Evolutionary conservation across 495 filamentous ascomycete genomes (phyloP), one percentile per base, ranked within the genome.

Genomic region (Podospora sp.): DNA sequence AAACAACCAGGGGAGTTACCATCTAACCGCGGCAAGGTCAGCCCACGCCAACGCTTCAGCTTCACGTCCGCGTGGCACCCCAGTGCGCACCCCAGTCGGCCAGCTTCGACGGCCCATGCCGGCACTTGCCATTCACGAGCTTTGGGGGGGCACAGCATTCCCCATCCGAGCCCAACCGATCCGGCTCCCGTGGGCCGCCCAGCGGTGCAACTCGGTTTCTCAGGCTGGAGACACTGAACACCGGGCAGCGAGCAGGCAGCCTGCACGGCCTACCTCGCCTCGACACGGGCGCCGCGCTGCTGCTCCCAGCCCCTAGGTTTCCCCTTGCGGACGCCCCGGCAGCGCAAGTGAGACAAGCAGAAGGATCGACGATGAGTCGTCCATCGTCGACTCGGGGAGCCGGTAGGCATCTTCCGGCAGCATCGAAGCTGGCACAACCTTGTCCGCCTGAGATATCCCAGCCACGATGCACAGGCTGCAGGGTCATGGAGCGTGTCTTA

Each of bases 261-360:
- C 20, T 55, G 52, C 52, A 22, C 52, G 52, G 52, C 52, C 6
- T 22, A 2, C n/a, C n/a, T n/a, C n/a, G n/a, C n/a, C n/a, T n/a
- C n/a, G 50, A n/a, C 22, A 24, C 16, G 52, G 7, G 52, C n/a
- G 52, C 40, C 40, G 40, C 40, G 11, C 11, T 18, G 5, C 12
- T 12, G 40, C 40, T 46, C 16, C 16, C 40, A 46, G 40, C 5
- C 4, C 40, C 16, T 46, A 12, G 5, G 12, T 46, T 46, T 46
- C 40, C 16, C 16, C 40, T 46, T 46, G 40, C 40, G 40, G 52
- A 2, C 52, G 52, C 21, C 20, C 52, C 20, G 52, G n/a, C 25
- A n/a, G 24, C 52, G 22, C 21, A 14, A 55, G 52, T 55, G 52
- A 55, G 52, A 55, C 52, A 55, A n/a, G 52, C 16, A 8, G 52